Conservation (phyloP, 345 rosid species). For the Geranium rotundifolium region DNA sequence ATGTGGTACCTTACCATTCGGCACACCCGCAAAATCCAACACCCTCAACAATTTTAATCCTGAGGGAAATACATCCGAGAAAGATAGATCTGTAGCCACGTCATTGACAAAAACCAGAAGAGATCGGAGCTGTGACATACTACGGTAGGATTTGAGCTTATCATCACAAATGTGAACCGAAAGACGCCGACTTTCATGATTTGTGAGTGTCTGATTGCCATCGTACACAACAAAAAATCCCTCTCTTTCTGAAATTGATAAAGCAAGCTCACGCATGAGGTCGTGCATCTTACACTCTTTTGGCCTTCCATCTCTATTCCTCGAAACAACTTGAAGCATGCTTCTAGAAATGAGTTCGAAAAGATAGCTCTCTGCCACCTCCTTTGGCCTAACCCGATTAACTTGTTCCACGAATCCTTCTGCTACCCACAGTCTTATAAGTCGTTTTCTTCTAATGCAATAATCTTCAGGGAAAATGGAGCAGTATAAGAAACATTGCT, state of each 20-base stretch:
- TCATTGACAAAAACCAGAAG: conserved; percentile 20
- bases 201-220: conserved; percentile 5
- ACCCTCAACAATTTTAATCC: conserved; percentile 13
- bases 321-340: conserved; percentile 24
- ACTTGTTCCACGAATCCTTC: conserved; percentile 19
- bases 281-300: conserved; percentile 29
- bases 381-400: conserved; percentile 12
- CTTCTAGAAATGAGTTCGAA: conserved; percentile 26
- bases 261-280: conserved; percentile 27
- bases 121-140: conserved; percentile 16
- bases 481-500: conserved; percentile 25
- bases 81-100: neutral
- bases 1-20: neutral
- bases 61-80: conserved; percentile 5
- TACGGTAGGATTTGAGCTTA: conserved; percentile 4
- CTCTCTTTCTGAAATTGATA: conserved; percentile 13
- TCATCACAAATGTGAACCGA: conserved; percentile 10
- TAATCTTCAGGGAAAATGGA: conserved; percentile 21
- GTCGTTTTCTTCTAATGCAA: conserved; percentile 14
- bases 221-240: conserved; percentile 16
- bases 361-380: conserved; percentile 23
- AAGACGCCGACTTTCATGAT: conserved; percentile 12
- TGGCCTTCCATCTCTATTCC: conserved; percentile 20
- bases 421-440: conserved; percentile 25
- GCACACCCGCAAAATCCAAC: conserved; percentile 6